phyloP scores from a whole-genome alignment of 192 early-diverging fungal species.

The Backusella westeae region DNA sequence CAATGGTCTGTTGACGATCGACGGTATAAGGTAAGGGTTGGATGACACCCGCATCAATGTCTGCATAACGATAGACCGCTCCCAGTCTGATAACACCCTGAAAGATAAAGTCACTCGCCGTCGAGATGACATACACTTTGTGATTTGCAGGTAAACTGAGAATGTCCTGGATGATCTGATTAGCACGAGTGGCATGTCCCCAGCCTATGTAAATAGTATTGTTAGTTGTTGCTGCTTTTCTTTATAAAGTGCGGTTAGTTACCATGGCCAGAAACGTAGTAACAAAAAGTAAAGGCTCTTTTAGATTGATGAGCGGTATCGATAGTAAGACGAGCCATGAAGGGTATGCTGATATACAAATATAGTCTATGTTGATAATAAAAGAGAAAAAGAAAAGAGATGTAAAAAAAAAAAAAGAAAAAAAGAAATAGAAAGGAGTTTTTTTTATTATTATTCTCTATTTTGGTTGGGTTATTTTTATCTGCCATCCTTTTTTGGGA shows the following conservation, averaged over 20 bases:
- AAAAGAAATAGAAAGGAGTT: not conserved
- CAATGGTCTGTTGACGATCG: conserved; percentile 53
- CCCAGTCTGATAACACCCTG: conserved; percentile 48
- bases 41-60: conserved; percentile 60
- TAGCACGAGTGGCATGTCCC: conserved; percentile 60
- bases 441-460: not conserved
- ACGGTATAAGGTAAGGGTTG: conserved; percentile 62
- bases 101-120: conserved; percentile 58
- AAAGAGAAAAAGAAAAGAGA: not conserved
- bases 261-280: conserved; percentile 61
- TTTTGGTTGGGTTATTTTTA: not conserved
- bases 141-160: conserved; percentile 40
- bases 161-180: conserved; percentile 54
- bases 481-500: not conserved
- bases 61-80: conserved; percentile 51
- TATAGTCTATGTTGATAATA: not conserved
- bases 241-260: conserved; percentile 9
- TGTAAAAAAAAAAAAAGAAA: not conserved
- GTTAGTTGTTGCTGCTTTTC: not conserved
- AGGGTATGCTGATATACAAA: not conserved
- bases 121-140: conserved; percentile 52
- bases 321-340: conserved; percentile 21
- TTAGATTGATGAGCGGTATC: conserved; percentile 4
- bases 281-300: conserved; percentile 49
- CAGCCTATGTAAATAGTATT: conserved; percentile 38